Percentiles rank a stretch among this genome's conserved stretches.
Evolutionary conservation across 371 early-diverging fungal genomes (phyloP).

Genomic region (Chytridium lagenaria): DNA sequence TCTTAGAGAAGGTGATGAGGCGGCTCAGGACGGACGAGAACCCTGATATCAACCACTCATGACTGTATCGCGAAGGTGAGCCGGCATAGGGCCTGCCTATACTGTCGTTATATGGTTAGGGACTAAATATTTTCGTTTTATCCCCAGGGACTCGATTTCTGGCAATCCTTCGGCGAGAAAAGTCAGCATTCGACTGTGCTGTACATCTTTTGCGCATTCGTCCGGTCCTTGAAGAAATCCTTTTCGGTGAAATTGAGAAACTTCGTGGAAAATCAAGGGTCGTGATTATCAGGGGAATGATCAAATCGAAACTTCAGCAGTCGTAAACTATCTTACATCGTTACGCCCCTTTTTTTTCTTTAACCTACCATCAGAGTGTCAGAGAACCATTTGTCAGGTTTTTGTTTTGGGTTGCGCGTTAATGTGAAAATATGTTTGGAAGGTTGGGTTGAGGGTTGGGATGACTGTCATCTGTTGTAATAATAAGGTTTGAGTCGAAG

Average conservation of each 20-base stretch:
- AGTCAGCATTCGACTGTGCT: constrained; percentile 39
- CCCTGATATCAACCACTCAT: neutral
- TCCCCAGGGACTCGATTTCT: constrained; percentile 25
- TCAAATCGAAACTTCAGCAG: constrained; percentile 19
- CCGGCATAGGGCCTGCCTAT: too few species aligned
- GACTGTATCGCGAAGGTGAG: neutral
- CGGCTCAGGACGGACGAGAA: neutral
- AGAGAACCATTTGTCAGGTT: too few species aligned
- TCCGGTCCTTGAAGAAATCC: neutral
- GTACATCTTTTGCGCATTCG: constrained; percentile 13
- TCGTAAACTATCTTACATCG: neutral
- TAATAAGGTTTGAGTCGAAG: too few species aligned
- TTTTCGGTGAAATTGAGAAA: constrained; percentile 7
- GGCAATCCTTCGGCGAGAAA: constrained; percentile 25
- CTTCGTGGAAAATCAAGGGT: constrained; percentile 16
- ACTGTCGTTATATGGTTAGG: too few species aligned
- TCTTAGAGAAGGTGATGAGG: constrained; percentile 16
- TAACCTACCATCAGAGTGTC: too few species aligned
- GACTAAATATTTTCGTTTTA: neutral
- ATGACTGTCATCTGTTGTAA: too few species aligned
- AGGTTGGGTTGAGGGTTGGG: too few species aligned
- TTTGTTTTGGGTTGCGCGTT: too few species aligned
- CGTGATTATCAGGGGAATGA: constrained; percentile 27
- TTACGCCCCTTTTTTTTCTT: neutral
- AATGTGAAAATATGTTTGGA: too few species aligned